Percentiles rank a stretch among this genome's conserved stretches.
phyloP scores from a whole-genome alignment of 129 eudicot species.

The Mikania micrantha region DNA sequence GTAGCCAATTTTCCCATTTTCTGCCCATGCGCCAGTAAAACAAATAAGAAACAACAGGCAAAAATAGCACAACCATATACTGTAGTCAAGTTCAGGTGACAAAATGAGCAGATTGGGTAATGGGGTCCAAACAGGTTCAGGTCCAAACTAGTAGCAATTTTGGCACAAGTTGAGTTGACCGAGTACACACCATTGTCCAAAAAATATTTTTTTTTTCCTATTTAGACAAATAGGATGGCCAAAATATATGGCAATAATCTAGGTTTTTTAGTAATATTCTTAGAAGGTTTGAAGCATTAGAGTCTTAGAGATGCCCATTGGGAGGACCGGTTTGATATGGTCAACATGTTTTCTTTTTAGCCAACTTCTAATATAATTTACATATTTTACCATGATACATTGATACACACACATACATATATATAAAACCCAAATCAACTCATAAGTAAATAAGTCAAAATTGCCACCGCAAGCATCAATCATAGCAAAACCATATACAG shows the following conservation, averaged over 20 bases:
- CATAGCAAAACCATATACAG: neutral
- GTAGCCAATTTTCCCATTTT: slow-evolving; percentile 86
- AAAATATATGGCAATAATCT: neutral
- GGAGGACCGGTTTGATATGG: neutral
- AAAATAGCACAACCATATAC: neutral
- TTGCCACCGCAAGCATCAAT: neutral
- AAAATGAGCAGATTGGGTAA: neutral
- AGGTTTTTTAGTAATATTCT: neutral
- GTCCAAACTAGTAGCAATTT: neutral
- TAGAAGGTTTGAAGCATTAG: neutral
- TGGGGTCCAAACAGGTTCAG: neutral
- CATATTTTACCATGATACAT: neutral
- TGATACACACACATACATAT: too few relatives aligned
- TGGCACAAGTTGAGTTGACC: neutral
- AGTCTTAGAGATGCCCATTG: neutral
- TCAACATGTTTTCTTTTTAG: neutral
- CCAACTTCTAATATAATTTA: neutral
- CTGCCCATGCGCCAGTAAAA: slow-evolving; percentile 35
- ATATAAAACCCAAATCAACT: neutral
- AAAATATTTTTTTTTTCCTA: neutral
- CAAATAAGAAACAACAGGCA: neutral
- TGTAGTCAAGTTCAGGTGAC: neutral
- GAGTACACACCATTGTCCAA: neutral
- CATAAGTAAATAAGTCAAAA: neutral
- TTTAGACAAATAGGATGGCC: neutral